Conservation (phyloP, 2,329 filamentous ascomycete species). For the Ceratocystiopsis brevicomis region DNA sequence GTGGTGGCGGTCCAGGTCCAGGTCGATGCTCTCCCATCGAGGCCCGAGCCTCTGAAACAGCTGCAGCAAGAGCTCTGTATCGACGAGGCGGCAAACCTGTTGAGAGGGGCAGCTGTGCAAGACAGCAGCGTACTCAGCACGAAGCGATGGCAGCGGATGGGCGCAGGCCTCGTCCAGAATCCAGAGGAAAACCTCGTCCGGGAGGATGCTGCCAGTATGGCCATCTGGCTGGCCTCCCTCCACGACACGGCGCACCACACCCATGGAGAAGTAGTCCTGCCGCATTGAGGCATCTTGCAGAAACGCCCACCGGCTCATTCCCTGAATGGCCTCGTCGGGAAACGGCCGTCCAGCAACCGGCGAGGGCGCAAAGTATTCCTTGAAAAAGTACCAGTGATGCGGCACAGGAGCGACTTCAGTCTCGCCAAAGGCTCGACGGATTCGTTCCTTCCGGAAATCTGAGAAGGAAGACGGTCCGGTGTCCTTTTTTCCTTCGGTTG, state of each 20-base stretch:
- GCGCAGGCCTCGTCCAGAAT: slow-evolving; percentile 38
- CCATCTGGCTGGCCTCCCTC: not conserved
- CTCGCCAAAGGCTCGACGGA: slow-evolving; percentile 29
- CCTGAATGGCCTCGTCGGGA: slow-evolving; percentile 15
- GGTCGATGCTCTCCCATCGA: slow-evolving; percentile 22
- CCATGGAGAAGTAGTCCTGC: slow-evolving; percentile 41
- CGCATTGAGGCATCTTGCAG: slow-evolving; percentile 30
- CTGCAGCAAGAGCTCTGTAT: slow-evolving; percentile 24
- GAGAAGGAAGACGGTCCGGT: too few species aligned
- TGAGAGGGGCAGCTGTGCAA: slow-evolving; percentile 20
- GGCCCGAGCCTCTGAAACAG: slow-evolving; percentile 44
- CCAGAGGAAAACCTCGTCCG: slow-evolving; percentile 50
- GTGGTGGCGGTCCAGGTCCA: slow-evolving; percentile 2
- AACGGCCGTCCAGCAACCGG: slow-evolving; percentile 15
- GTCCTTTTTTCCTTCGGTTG: too few species aligned
- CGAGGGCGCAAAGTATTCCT: slow-evolving; percentile 14
- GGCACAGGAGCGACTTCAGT: slow-evolving; percentile 21
- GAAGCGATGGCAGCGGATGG: slow-evolving; percentile 33
- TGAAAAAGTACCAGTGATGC: slow-evolving; percentile 32
- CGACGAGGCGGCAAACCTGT: slow-evolving; percentile 23
- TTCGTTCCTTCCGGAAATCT: slow-evolving; percentile 18
- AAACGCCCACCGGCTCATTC: slow-evolving; percentile 25
- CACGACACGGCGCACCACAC: slow-evolving; percentile 38
- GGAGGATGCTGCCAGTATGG: slow-evolving; percentile 18
- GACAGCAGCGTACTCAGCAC: slow-evolving; percentile 41